phyloP scores from a whole-genome alignment of 208 protist species.

The Acanthamoeba triangularis region DNA sequence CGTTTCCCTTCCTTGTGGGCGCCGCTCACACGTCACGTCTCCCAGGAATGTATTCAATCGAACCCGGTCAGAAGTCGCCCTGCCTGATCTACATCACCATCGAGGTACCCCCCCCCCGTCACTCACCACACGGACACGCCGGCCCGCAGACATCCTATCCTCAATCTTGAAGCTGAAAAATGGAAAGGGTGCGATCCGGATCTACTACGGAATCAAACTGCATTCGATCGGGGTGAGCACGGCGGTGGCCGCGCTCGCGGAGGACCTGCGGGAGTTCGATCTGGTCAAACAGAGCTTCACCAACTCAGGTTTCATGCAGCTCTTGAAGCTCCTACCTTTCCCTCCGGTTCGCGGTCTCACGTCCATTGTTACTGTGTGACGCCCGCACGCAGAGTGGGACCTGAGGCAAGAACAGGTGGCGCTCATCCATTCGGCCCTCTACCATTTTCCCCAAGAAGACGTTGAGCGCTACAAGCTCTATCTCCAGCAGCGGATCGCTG shows the following conservation, averaged over 20 bases:
- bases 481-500: conserved; percentile 7
- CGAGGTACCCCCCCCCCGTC: background rate
- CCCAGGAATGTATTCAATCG: conserved; percentile 44
- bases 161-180: background rate
- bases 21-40: too few species aligned
- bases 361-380: too few species aligned
- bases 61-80: background rate
- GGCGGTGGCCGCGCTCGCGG: background rate
- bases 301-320: background rate
- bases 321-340: background rate
- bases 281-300: conserved; percentile 27
- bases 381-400: background rate
- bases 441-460: background rate
- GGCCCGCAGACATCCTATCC: too few species aligned
- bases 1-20: background rate
- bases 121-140: background rate
- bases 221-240: background rate
- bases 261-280: conserved; percentile 26
- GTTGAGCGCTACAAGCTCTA: conserved; percentile 1
- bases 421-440: conserved; percentile 25
- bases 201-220: conserved; percentile 52
- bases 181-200: background rate
- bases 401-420: conserved; percentile 11
- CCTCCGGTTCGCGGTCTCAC: too few species aligned
- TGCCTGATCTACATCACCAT: conserved; percentile 60